These are phyloP conservation scores for Asterochloris sp. DNA, from an alignment of 139 green algal genomes.

Conservation along the genomic window DNA sequence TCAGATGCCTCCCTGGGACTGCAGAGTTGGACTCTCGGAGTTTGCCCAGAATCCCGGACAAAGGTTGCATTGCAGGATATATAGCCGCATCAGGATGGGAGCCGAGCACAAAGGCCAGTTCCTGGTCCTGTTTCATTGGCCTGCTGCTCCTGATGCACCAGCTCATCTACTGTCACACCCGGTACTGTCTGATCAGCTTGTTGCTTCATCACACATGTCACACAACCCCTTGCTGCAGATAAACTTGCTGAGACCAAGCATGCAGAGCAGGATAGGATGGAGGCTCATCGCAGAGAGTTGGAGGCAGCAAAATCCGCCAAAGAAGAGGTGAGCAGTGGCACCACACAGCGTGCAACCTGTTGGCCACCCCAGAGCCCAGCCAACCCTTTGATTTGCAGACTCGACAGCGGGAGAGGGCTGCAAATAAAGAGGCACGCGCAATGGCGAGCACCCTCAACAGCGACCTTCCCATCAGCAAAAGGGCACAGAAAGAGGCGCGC, in stretches of 20 bases:
- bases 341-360: not conserved
- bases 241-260: slow-evolving; percentile 44
- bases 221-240: slow-evolving; percentile 23
- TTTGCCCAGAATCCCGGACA: too few relatives aligned
- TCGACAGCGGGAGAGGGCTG: not conserved
- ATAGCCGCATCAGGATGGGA: too few relatives aligned
- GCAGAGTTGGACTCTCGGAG: too few relatives aligned
- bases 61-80: too few relatives aligned
- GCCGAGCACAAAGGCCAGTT: too few relatives aligned
- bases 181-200: too few relatives aligned
- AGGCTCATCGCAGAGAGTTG: slow-evolving; percentile 21
- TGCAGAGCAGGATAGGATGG: slow-evolving; percentile 36
- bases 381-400: slow-evolving; percentile 1
- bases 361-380: not conserved
- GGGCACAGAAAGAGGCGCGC: not conserved
- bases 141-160: too few relatives aligned
- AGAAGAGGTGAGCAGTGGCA: not conserved
- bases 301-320: not conserved
- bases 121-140: too few relatives aligned
- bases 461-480: not conserved
- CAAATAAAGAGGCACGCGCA: slow-evolving; percentile 34
- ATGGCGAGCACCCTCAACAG: not conserved
- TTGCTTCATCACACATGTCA: too few relatives aligned
- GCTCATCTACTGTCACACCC: too few relatives aligned
- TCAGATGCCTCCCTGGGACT: too few relatives aligned